Evolutionary conservation across 2,329 filamentous ascomycete species (phyloP).

Genomic region (Dactylellina cionopaga): DNA sequence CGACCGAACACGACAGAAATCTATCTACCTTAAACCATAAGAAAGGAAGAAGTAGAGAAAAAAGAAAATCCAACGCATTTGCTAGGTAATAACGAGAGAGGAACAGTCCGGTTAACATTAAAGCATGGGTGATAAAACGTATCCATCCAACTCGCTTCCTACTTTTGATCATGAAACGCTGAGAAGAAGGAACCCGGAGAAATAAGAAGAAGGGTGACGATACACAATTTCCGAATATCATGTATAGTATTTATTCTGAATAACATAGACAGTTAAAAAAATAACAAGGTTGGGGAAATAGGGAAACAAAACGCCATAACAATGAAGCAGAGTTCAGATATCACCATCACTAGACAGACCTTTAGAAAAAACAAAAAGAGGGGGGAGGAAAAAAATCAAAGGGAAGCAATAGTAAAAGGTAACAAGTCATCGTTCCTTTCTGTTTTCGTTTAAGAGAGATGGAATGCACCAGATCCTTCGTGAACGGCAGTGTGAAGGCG

Average conservation of each 20-base stretch:
- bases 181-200: not conserved
- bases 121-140: not conserved
- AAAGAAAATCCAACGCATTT: not conserved
- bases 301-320: conserved; percentile 33
- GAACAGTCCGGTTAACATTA: not conserved
- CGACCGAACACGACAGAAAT: conserved; percentile 24
- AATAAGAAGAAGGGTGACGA: not conserved
- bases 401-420: not conserved
- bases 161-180: no score
- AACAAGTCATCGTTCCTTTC: no score
- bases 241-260: conserved; percentile 10
- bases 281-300: not conserved
- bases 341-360: conserved; percentile 27
- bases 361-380: not conserved
- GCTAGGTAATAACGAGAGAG: not conserved
- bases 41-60: conserved; percentile 8
- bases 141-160: not conserved
- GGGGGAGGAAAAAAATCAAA: not conserved
- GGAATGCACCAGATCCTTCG: conserved; percentile 97
- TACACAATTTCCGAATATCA: conserved; percentile 14
- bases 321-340: conserved; percentile 19
- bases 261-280: not conserved
- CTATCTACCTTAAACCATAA: conserved; percentile 35
- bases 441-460: conserved; percentile 81
- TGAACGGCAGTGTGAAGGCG: conserved; percentile 86